Evolutionary conservation across 345 rosid species (phyloP).

Genomic region (Bretschneidera sinensis): DNA sequence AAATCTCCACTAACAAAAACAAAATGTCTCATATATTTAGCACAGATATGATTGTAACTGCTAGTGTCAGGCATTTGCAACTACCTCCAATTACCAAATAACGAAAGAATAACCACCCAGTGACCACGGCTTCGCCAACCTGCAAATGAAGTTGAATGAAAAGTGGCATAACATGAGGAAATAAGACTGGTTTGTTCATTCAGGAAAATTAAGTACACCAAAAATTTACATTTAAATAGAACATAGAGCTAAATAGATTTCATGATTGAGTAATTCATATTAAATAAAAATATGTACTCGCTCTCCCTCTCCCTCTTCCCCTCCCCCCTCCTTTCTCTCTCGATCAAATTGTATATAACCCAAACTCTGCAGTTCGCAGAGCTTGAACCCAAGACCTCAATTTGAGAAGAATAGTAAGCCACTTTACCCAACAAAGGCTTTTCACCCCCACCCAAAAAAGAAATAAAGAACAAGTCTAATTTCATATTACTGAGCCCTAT

Average conservation of each 20-base stretch:
- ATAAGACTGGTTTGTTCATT: conserved; percentile 5
- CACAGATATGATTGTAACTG: background rate
- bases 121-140: conserved; percentile 98
- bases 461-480: background rate
- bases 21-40: too few relatives aligned
- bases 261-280: too few relatives aligned
- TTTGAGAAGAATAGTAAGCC: background rate
- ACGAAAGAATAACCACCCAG: conserved; percentile 96
- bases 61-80: conserved; percentile 8
- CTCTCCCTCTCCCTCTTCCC: too few relatives aligned
- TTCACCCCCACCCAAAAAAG: background rate
- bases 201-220: conserved; percentile 10
- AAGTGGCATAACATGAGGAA: conserved; percentile 13
- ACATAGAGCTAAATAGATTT: too few relatives aligned
- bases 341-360: too few relatives aligned
- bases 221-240: background rate
- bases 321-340: too few relatives aligned
- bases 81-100: conserved; percentile 98
- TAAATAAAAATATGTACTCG: too few relatives aligned
- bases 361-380: background rate
- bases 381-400: background rate
- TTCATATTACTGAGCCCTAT: background rate
- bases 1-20: background rate
- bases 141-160: conserved; percentile 33
- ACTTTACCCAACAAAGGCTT: background rate